Conservation (phyloP, 176 grass and related monocot genomes). For the Triticum timopheevii region DNA sequence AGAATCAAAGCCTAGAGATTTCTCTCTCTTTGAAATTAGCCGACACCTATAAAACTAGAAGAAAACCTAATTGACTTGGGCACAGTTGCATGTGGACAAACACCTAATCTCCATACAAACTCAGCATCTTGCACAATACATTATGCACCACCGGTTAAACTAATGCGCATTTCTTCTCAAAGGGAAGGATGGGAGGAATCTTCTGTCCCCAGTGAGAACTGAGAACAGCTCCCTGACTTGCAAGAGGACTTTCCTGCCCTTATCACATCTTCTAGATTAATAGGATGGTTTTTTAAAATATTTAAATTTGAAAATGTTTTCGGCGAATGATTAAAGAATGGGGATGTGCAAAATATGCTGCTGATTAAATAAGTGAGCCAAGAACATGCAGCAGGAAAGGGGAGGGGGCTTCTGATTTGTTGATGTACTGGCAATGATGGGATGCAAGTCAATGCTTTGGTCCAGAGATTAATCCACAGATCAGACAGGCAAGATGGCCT, state of each 20-base stretch:
- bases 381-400: constrained; percentile 42
- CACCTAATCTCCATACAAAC: constrained; percentile 46
- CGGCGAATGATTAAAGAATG: constrained; percentile 22
- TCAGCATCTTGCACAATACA: constrained; percentile 43
- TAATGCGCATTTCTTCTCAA: constrained; percentile 20
- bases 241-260: constrained; percentile 14
- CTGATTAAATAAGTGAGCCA: constrained; percentile 3
- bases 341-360: constrained; percentile 38
- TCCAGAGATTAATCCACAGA: constrained; percentile 34
- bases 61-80: constrained; percentile 45
- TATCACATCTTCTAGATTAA: constrained; percentile 30
- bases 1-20: background rate
- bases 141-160: constrained; percentile 30
- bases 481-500: constrained; percentile 17
- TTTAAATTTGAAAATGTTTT: background rate
- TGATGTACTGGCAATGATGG: constrained; percentile 50
- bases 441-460: constrained; percentile 49
- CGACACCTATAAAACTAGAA: constrained; percentile 36
- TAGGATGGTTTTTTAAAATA: background rate
- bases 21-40: constrained; percentile 24
- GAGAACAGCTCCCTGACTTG: constrained; percentile 23
- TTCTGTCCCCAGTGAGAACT: constrained; percentile 32
- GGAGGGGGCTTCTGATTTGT: background rate
- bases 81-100: constrained; percentile 51
- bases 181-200: constrained; percentile 35